Base-by-base conservation (phyloP, 192 early-diverging fungal species). In the Backusella tarrabulga region DNA sequence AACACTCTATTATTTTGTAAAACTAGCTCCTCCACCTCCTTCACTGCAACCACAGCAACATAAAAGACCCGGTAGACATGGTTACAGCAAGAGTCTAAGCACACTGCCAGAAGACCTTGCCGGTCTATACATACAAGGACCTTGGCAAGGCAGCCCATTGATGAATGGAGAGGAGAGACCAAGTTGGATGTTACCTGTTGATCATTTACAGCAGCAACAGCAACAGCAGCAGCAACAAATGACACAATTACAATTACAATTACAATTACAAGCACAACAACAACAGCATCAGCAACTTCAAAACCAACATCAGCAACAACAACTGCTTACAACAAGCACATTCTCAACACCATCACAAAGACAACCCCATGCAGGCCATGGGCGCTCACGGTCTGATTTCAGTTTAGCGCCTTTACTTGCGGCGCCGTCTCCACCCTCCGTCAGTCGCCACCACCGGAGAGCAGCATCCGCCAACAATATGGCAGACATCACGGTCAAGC, bases 201-300 rank as follows among this genome's bases (percentile, higher is more conserved):
- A 63, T 63, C 56, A 63, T 14, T 56, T 34, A 66, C 44, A 26
- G 34, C 50, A 68, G 38, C 66, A 56, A 29, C 68, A 75, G 42
- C 72, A 41, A 74, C 50, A 68, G 38, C 66, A 56, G n/a, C 68
- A 75, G 42, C 72, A 41, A 74, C 54, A 78, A 67, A 66, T 46
- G 46, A 17, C 46, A 50, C 46, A 50, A 50, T 50, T 50, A 50
- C 54, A 56, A 56, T 9, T 7, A 56, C 54, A 56, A 26, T n/a
- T 3, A 6, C 50, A 52, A 52, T 5, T 0, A 0, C 50, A 52
- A 52, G 0, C 1, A 4, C 50, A 52, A 21, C 50, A 52, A 7
- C 54, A 26, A 56, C 54, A 56, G 21, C 54, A 54, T 14, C 52
- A 54, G 1, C 52, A 54, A 17, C 52, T 15, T 17, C 44, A 54